Base-by-base conservation (phyloP, 1,284 basidiomycete genomes). In the Tylopilus sp. region DNA sequence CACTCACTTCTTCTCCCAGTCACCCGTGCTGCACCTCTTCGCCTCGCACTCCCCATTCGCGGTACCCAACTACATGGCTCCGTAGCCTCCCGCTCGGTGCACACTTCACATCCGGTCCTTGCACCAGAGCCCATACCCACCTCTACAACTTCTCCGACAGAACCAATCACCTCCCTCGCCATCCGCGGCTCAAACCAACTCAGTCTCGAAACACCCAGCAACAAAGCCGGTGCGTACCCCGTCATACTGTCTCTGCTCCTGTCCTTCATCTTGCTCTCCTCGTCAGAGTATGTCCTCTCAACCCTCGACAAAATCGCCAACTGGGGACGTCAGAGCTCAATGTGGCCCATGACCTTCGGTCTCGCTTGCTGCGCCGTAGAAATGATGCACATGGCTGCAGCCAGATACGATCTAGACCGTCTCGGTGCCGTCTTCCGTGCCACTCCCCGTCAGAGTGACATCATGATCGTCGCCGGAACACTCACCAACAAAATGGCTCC, bases 401-500 rank as follows among this genome's bases (percentile, higher is more conserved):
- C 97, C 13, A 85, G 97, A 54, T 99, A 99, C 71, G 97, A 99
- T 71, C 97, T 99, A 72, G 97, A 99, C 72, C 84, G 97, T 60
- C 77, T 99, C 36, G 97, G 97, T 63, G 86, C 99, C 55, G 90
- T 99, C 36, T 99, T 99, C 80, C 92, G 97, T 77, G 97, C 96
- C 10, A 93, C 89, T 72, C 97, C 97, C 44, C 88, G 97, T 59
- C 94, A 98, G 76, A 92, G 89, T 52, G 96, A 99, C 67, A 91
- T 99, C 66, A 99, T 99, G 97, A 99, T 99, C 65, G 97, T 99
- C 46, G 96, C 97, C 39, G 97, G 97, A 28, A 99, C 97, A 0
- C 74, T 99, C 60, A 99, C 97, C 58, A 99, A 99, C 79, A 99
- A 99, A 78, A 99, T 99, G 97, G 97, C 95, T 4, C 97, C 97